These are phyloP conservation scores for Hirsutella thompsonii DNA, from an alignment of 2,329 filamentous ascomycete genomes.

Conservation along the genomic window DNA sequence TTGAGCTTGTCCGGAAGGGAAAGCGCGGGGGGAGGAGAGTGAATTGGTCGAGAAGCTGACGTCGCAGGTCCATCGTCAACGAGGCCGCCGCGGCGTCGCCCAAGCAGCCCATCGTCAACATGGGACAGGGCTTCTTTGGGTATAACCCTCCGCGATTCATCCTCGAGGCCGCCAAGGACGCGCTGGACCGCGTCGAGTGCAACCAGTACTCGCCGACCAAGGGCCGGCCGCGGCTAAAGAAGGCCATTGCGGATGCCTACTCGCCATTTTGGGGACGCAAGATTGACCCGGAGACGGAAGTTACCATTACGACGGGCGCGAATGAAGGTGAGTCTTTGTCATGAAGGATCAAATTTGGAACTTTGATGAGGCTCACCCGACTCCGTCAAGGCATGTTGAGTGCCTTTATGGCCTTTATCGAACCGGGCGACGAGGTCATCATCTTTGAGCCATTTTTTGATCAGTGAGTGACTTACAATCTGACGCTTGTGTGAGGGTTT, in stretches of 20 bases:
- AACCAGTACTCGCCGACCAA: conserved; percentile 98
- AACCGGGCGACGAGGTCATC: conserved; percentile 90
- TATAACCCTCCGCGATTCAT: conserved; percentile 93
- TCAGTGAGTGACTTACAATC: no score
- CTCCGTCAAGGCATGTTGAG: conserved; percentile 58
- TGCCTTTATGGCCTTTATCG: conserved; percentile 96
- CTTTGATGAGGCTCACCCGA: neutral
- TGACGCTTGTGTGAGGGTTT: no score
- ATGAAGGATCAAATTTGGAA: neutral
- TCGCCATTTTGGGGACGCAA: conserved; percentile 73
- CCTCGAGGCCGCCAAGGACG: conserved; percentile 78
- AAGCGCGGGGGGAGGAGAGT: no score
- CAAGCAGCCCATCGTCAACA: conserved; percentile 51
- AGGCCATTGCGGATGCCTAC: conserved; percentile 89
- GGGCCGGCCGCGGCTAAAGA: conserved; percentile 79
- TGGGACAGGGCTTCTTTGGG: conserved; percentile 64
- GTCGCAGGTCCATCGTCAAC: conserved; percentile 48
- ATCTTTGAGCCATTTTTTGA: conserved; percentile 98
- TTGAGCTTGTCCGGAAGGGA: no score
- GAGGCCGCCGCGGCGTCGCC: conserved; percentile 51
- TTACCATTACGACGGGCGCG: conserved; percentile 85
- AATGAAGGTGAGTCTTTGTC: conserved; percentile 45
- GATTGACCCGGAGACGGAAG: conserved; percentile 79
- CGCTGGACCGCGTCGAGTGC: conserved; percentile 84
- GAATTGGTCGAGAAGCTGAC: no score